Evolutionary conservation across 1,284 basidiomycete genomes (phyloP), one percentile per base, ranked within the genome.

Genomic region (Trametes versicolor): DNA sequence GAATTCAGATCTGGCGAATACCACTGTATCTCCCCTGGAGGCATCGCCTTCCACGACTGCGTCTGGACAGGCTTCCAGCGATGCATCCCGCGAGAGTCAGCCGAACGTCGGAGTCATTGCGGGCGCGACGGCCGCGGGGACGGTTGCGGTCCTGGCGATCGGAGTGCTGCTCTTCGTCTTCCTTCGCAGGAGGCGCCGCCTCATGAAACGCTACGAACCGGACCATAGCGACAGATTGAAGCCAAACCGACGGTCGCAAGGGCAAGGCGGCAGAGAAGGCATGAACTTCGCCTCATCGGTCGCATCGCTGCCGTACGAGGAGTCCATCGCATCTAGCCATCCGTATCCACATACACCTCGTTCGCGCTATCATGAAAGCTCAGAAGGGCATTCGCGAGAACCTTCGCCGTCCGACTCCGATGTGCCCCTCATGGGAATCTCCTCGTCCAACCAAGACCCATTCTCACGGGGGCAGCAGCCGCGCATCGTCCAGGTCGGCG

Each of bases 401-500:
- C 7, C 53, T 12, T 65, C 63, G 0, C 60, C 55, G 0, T 61
- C 61, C 12, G 63, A 64, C 13, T 62, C 63, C 5, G 25, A 45
- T 21, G 51, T 61, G 17, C 58, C 61, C 5, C 62, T 61, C 25
- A 56, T 55, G 45, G 29, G 63, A 7, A 57, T 63, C 41, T 47
- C 58, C 27, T 3, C 57, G 8, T 49, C 55, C 6, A 32, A 59
- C 29, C 41, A 50, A 19, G 43, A 43, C 50, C 21, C 43, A 17
- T 49, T 49, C 41, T 7, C 17, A 19, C 45, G 45, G n/a, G 27
- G 25, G 37, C 13, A 43, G 8, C 27, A 48, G 10, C 60, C 62
- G 4, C 59, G 41, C 5, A 47, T 67, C 21, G 52, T 69, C 12
- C 60, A 63, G 13, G 60, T 54, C 13, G 51, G 61, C 1, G 32